Conservation (phyloP, 129 eudicot genomes). For the Lactuca saligna region DNA sequence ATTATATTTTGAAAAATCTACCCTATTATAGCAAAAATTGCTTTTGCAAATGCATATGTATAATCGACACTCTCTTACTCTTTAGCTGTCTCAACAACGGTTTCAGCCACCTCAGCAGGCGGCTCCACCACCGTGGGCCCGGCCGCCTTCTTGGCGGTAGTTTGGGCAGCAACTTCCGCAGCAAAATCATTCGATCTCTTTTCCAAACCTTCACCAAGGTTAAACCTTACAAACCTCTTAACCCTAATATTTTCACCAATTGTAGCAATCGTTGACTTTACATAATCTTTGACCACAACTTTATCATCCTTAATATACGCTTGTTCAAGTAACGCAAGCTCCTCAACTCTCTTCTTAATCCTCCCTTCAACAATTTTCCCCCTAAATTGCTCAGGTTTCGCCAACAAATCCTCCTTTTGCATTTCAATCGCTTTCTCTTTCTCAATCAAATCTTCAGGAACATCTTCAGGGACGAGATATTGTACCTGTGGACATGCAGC, state of each 20-base stretch:
- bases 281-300: slow-evolving; percentile 69
- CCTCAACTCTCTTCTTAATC: slow-evolving; percentile 82
- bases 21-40: no score
- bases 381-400: slow-evolving; percentile 90
- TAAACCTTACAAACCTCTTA: slow-evolving; percentile 73
- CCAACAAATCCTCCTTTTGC: slow-evolving; percentile 90
- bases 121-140: slow-evolving; percentile 44
- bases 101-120: slow-evolving; percentile 49
- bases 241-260: slow-evolving; percentile 93
- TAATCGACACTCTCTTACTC: slow-evolving; percentile 48
- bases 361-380: slow-evolving; percentile 91
- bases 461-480: slow-evolving; percentile 67
- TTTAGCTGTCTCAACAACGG: slow-evolving; percentile 46
- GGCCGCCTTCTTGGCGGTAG: slow-evolving; percentile 62
- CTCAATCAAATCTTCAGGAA: slow-evolving; percentile 60
- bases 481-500: slow-evolving; percentile 97
- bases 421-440: slow-evolving; percentile 83
- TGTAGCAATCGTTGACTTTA: slow-evolving; percentile 87
- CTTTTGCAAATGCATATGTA: no score
- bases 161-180: slow-evolving; percentile 98
- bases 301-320: slow-evolving; percentile 89
- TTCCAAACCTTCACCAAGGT: slow-evolving; percentile 96
- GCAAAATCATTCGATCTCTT: slow-evolving; percentile 89
- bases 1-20: no score
- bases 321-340: slow-evolving; percentile 90